Evolutionary conservation across 75 land plant genomes (phyloP), one percentile per base, ranked within the genome.

Genomic region (Pinus tabuliformis): DNA sequence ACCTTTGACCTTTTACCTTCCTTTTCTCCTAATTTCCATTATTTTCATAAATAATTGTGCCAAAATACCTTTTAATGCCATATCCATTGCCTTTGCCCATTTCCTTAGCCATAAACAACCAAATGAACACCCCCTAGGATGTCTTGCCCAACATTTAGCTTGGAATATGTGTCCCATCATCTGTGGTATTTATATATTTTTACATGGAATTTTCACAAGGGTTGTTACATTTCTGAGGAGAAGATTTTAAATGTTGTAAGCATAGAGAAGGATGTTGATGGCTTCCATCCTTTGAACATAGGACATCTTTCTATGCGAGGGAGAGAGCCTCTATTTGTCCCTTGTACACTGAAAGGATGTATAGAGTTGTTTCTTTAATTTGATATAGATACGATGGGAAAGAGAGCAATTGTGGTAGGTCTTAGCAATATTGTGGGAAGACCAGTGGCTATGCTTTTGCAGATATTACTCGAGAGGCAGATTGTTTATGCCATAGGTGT

Each of bases 331-430:
- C 56, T 89, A 42, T 95, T 92, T 79, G 86, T 95, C n/a, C 91
- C 97, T 5, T 95, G 97, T 62, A 95, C 95, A 9, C 90, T 95
- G n/a, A 88, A 86, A 70, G 95, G 98, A n/a, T 92, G 95, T 81
- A 90, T 95, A 36, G 98, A 95, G 77, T 75, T 95, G 74, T 74
- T 95, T 71, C 86, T 83, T 75, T 82, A 93, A 75, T 86, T 77
- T 78, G 84, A 78, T 11, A 61, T 95, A 45, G 86, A 85, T 15
- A 89, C 92, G 28, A 89, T 88, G 68, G 92, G 92, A 36, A 95
- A 95, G 81, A 78, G 86, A 75, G 95, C 98, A n/a, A 95, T 90
- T 78, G 98, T 95, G 17, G 86, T 95, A 73, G 98, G 95, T 42
- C 86, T 95, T 28, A 92, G 95, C 79, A 95, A 95, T 82, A 86